Evolutionary conservation across 768 basidiomycete genomes (phyloP).

Genomic region (Lactarius sanguifluus): DNA sequence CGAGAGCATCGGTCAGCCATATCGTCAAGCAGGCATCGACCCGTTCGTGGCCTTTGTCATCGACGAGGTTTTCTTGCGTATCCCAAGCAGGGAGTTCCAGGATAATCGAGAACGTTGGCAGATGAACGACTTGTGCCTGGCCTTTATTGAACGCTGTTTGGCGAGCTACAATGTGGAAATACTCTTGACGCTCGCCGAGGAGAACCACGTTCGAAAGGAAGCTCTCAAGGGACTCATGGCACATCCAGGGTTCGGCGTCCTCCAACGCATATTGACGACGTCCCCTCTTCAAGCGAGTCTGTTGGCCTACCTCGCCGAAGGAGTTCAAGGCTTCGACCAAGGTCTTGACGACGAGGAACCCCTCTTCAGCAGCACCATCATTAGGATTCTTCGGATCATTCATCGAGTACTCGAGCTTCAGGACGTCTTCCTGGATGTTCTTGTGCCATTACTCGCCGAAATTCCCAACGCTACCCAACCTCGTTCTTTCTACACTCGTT

Average conservation of each 20-base stretch:
- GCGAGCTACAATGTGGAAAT: slow-evolving; percentile 80
- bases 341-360: slow-evolving; percentile 67
- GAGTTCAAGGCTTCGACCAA: slow-evolving; percentile 72
- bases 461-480: slow-evolving; percentile 61
- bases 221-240: slow-evolving; percentile 54
- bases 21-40: slow-evolving; percentile 74
- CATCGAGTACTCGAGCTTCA: slow-evolving; percentile 83
- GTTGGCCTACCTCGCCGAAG: slow-evolving; percentile 78
- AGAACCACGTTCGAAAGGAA: slow-evolving; percentile 52
- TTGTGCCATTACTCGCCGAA: slow-evolving; percentile 74
- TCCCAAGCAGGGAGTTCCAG: slow-evolving; percentile 71
- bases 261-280: slow-evolving; percentile 73
- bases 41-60: slow-evolving; percentile 87
- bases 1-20: slow-evolving; percentile 75
- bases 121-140: slow-evolving; percentile 80
- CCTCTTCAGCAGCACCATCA: slow-evolving; percentile 70
- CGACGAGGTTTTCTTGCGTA: slow-evolving; percentile 83
- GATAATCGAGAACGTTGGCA: slow-evolving; percentile 79
- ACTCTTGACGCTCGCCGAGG: slow-evolving; percentile 58
- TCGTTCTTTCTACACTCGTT: slow-evolving; percentile 66
- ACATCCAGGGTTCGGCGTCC: slow-evolving; percentile 88
- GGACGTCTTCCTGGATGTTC: slow-evolving; percentile 84
- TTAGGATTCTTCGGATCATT: slow-evolving; percentile 79
- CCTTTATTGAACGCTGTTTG: slow-evolving; percentile 81
- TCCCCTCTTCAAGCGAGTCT: slow-evolving; percentile 71